Percentiles rank a stretch among this genome's conserved stretches.
phyloP scores from a whole-genome alignment of 495 filamentous ascomycete species.

The Xylaria grammica region DNA sequence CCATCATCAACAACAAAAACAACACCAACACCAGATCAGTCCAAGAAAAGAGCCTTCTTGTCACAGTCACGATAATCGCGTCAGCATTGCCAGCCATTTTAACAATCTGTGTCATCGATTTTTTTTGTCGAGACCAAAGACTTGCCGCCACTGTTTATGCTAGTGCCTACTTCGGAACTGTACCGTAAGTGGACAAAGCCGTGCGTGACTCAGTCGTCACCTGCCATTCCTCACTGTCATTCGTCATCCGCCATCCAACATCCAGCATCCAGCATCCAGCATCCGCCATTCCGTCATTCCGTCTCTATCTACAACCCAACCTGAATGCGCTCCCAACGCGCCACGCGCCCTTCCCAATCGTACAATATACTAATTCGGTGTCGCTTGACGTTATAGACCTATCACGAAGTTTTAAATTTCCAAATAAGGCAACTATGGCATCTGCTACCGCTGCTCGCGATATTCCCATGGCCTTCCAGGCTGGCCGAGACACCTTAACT shows the following conservation, averaged over 20 bases:
- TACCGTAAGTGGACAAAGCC: slow-evolving; percentile 23
- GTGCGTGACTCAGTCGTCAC: slow-evolving; percentile 48
- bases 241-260: slow-evolving; percentile 11
- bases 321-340: slow-evolving; percentile 15
- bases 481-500: slow-evolving; percentile 65
- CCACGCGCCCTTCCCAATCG: slow-evolving; percentile 7
- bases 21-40: slow-evolving; percentile 44
- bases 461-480: slow-evolving; percentile 68
- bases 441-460: slow-evolving; percentile 66
- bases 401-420: slow-evolving; percentile 52
- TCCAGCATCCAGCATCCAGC: slow-evolving; percentile 17
- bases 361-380: slow-evolving; percentile 25
- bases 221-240: slow-evolving; percentile 18
- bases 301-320: background rate
- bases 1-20: slow-evolving; percentile 48
- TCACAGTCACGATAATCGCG: slow-evolving; percentile 60
- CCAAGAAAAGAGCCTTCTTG: slow-evolving; percentile 53
- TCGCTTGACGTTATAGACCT: slow-evolving; percentile 45
- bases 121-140: slow-evolving; percentile 40
- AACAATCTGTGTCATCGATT: slow-evolving; percentile 41
- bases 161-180: slow-evolving; percentile 41
- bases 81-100: slow-evolving; percentile 48
- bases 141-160: slow-evolving; percentile 41
- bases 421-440: slow-evolving; percentile 66
- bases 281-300: background rate